Conservation (phyloP, 129 eudicot genomes). For the Ambrosia trifida region DNA sequence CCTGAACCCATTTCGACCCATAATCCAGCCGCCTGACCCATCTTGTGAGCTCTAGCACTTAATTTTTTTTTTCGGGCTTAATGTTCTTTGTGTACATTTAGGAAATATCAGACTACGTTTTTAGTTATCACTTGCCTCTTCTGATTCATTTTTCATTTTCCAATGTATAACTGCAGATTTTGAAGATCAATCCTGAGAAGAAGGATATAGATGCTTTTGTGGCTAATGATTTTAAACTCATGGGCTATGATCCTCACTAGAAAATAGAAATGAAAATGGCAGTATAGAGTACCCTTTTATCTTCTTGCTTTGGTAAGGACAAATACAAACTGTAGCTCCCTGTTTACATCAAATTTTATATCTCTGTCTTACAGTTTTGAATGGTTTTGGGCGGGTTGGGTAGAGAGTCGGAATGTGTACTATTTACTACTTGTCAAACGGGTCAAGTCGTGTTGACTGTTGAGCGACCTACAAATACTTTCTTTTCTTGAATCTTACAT, state of each 20-base stretch:
- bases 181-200: constrained; percentile 76
- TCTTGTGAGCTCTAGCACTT: neutral
- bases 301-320: constrained; percentile 28
- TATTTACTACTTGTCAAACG: neutral
- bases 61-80: neutral
- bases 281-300: constrained; percentile 43
- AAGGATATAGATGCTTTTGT: constrained; percentile 77
- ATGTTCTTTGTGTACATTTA: neutral
- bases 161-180: constrained; percentile 42
- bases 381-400: neutral
- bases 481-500: neutral
- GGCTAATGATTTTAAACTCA: constrained; percentile 72
- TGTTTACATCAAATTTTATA: constrained; percentile 9
- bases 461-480: neutral
- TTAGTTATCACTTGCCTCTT: constrained; percentile 5
- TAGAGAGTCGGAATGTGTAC: neutral
- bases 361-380: neutral
- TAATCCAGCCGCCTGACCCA: neutral
- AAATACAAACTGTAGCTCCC: constrained; percentile 1
- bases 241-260: constrained; percentile 81
- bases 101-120: neutral
- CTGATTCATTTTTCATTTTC: neutral
- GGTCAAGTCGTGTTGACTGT: neutral
- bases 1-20: neutral
- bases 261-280: constrained; percentile 97